phyloP scores from a whole-genome alignment of 1,139 yeast genomes.

The Citeromyces hawaiiensis region DNA sequence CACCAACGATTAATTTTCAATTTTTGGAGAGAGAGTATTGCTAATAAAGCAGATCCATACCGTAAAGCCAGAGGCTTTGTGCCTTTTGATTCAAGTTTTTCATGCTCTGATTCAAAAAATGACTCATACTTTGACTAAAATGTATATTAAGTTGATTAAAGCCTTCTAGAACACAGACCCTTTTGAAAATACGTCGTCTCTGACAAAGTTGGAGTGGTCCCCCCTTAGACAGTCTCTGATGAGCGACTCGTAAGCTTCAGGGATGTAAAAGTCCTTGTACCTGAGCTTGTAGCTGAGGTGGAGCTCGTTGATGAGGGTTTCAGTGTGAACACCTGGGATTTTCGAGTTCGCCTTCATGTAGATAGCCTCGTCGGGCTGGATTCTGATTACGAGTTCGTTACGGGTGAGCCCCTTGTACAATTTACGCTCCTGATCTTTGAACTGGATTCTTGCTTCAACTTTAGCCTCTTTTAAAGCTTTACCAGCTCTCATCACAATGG shows the following conservation, averaged over 20 bases:
- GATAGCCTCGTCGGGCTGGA: constrained; percentile 92
- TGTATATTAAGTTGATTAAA: too few species aligned
- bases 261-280: constrained; percentile 84
- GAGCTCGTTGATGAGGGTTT: constrained; percentile 75
- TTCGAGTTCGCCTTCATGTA: constrained; percentile 87
- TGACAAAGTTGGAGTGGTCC: constrained; percentile 92
- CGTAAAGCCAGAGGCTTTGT: too few species aligned
- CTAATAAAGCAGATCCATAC: too few species aligned
- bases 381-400: constrained; percentile 84
- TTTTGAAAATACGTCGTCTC: too few species aligned
- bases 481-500: constrained; percentile 91
- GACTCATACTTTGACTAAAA: too few species aligned
- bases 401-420: constrained; percentile 73
- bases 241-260: constrained; percentile 95
- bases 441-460: constrained; percentile 91
- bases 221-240: constrained; percentile 85
- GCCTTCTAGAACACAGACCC: too few species aligned
- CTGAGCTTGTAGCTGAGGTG: constrained; percentile 78
- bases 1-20: too few species aligned
- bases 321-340: constrained; percentile 81
- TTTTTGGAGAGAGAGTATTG: too few species aligned
- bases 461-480: constrained; percentile 86
- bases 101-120: too few species aligned
- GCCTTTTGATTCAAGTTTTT: too few species aligned
- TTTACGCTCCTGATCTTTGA: constrained; percentile 75